Percentiles rank a stretch among this genome's conserved stretches.
These are phyloP conservation scores for Penicillium paneum DNA, from an alignment of 2,329 filamentous ascomycete species.

Conservation along the genomic window DNA sequence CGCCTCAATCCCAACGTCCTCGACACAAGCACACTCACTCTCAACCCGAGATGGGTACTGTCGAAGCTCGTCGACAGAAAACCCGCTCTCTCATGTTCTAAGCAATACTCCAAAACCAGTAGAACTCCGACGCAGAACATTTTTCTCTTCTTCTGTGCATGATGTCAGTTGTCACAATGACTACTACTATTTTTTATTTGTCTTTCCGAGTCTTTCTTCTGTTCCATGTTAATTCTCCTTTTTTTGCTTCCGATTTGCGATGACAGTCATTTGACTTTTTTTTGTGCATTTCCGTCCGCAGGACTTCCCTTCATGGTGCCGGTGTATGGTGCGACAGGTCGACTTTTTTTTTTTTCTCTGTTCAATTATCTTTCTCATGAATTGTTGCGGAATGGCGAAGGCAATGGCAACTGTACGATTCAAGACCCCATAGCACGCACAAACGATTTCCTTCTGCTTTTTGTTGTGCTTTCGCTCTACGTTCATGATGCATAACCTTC, in stretches of 20 bases:
- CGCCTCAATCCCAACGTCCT: constrained; percentile 31
- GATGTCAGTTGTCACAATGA: constrained; percentile 25
- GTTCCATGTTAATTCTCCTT: constrained; percentile 5
- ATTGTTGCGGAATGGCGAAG: constrained; percentile 4
- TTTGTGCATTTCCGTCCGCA: background rate
- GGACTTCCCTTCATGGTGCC: constrained; percentile 12
- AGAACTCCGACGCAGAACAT: constrained; percentile 10
- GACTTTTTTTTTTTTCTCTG: constrained; percentile 7
- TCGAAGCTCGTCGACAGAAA: constrained; percentile 41
- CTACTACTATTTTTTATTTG: constrained; percentile 15
- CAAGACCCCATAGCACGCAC: constrained; percentile 23
- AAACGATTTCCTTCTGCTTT: constrained; percentile 15
- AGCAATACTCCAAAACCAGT: constrained; percentile 10
- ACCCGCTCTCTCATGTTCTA: constrained; percentile 43
- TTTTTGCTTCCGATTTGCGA: constrained; percentile 5
- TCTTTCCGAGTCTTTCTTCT: constrained; percentile 8
- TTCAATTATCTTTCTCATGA: background rate
- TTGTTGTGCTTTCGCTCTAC: constrained; percentile 17
- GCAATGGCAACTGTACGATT: constrained; percentile 23
- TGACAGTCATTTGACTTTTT: constrained; percentile 7
- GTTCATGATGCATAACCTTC: constrained; percentile 19
- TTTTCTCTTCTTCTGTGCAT: constrained; percentile 25
- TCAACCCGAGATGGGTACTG: constrained; percentile 37
- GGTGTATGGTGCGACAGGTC: constrained; percentile 20
- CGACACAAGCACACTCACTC: constrained; percentile 42